Evolutionary conservation across 176 grass and related monocot genomes (phyloP).

Genomic region (Oryza punctata): DNA sequence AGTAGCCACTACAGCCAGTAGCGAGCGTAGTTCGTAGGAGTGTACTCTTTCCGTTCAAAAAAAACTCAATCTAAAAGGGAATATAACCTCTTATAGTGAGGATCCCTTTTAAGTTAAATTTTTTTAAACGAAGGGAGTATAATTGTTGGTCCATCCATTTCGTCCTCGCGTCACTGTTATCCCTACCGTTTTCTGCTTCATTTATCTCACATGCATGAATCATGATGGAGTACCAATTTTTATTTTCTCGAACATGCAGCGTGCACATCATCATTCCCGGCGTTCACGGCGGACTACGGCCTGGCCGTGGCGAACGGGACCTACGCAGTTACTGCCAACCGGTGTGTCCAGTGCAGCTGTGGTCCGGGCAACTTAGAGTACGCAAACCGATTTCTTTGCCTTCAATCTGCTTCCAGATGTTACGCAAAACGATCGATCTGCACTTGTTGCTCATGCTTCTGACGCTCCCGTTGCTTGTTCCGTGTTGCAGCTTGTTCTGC

Average conservation of each 20-base stretch:
- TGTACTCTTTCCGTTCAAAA: too few relatives aligned
- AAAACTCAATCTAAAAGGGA: too few relatives aligned
- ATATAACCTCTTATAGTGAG: too few relatives aligned
- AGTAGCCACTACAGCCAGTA: neutral
- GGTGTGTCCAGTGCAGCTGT: slow-evolving; percentile 92
- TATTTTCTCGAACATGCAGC: slow-evolving; percentile 21
- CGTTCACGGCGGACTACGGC: slow-evolving; percentile 59
- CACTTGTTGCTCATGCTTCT: slow-evolving; percentile 2
- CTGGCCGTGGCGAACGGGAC: slow-evolving; percentile 77
- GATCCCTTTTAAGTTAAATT: too few relatives aligned
- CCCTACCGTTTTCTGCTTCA: neutral
- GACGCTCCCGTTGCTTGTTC: neutral
- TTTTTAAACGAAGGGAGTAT: too few relatives aligned
- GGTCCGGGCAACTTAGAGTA: slow-evolving; percentile 80
- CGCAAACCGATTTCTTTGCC: neutral
- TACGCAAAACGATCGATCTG: neutral
- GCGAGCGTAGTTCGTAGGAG: neutral
- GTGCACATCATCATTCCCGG: slow-evolving; percentile 65
- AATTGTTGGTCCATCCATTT: too few relatives aligned
- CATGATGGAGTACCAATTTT: neutral
- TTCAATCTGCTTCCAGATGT: neutral
- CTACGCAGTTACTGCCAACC: slow-evolving; percentile 70
- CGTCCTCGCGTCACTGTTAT: neutral
- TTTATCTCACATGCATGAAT: neutral
- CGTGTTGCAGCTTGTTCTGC: slow-evolving; percentile 67